phyloP scores from a whole-genome alignment of 1,284 basidiomycete genomes.

The Ganoderma lingzhi region DNA sequence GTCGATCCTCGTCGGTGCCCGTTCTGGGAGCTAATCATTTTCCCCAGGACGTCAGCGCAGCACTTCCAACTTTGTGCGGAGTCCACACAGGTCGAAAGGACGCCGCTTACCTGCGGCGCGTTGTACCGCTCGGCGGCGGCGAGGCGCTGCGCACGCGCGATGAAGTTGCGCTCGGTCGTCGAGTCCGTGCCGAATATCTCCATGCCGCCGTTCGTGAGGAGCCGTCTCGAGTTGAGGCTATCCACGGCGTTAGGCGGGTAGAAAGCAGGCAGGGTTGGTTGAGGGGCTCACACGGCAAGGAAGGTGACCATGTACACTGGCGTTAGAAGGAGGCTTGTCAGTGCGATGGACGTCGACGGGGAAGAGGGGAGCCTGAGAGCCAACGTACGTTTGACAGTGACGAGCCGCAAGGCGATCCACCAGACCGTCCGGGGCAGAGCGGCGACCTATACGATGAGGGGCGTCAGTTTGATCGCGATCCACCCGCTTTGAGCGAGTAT shows the following conservation, averaged over 20 bases:
- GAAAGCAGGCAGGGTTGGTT: background rate
- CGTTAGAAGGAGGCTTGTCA: background rate
- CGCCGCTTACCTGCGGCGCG: slow-evolving; percentile 7
- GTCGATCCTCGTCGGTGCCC: slow-evolving; percentile 3
- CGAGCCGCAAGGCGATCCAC: background rate
- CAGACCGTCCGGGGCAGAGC: background rate
- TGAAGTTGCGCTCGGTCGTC: slow-evolving; percentile 8
- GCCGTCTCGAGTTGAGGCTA: background rate
- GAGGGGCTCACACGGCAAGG: background rate
- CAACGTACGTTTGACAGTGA: background rate
- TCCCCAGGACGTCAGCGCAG: background rate
- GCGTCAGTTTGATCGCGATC: background rate
- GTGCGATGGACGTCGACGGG: background rate
- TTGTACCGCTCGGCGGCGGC: slow-evolving; percentile 21
- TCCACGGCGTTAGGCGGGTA: background rate
- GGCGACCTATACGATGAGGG: background rate
- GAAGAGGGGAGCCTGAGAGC: background rate
- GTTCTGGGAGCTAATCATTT: background rate
- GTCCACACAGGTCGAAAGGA: no score
- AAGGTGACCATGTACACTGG: slow-evolving; percentile 6
- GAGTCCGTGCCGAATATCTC: slow-evolving; percentile 10
- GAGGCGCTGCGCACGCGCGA: slow-evolving; percentile 14
- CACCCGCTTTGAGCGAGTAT: background rate
- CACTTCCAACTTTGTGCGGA: no score
- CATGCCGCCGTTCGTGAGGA: slow-evolving; percentile 10